Evolutionary conservation across 345 rosid genomes (phyloP), one percentile per base, ranked within the genome.

Genomic region (Zanthoxylum bungeanum): DNA sequence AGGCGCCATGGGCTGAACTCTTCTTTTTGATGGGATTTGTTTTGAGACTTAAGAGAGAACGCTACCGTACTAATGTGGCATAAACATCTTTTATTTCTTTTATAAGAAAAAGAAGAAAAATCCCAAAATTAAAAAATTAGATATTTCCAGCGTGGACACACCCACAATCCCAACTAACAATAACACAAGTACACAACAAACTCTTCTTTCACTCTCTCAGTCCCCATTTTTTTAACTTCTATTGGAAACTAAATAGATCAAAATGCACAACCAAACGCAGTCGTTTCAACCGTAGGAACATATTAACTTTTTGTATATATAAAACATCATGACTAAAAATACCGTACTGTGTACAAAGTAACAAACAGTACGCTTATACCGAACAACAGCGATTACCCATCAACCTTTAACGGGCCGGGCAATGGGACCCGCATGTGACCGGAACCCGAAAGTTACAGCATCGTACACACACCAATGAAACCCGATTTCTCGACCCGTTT

Each of bases 381-480:
- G 30, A 40, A 57, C 22, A 2, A 28, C 36, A 11, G 30, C 21
- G 9, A n/a, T 28, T 58, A 30, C 19, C 9, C 4, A n/a, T 24
- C 17, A 40, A 5, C 55, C 27, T 66, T 75, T 78, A 4, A 22
- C 74, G 68, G 90, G 92, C 33, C 90, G 87, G 75, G 84, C 80
- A 60, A 86, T 74, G 24, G 88, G 87, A 14, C 92, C 90, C 2
- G 79, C 85, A 5, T 53, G 70, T 3, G 87, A 76, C 73, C 82
- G 64, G 79, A 86, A 84, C 40, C 87, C 82, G 62, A 49, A 67
- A 0, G 69, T 70, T 25, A 88, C 82, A 5, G 82, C 21, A 52
- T 88, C 90, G 47, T 83, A 1, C 33, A 78, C 86, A 57, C 92
- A 84, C 71, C 69, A 69, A 47, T 86, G 90, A 46, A 86, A 86